Base-by-base conservation (phyloP, 257 asterid species). In the Petunia secreta region DNA sequence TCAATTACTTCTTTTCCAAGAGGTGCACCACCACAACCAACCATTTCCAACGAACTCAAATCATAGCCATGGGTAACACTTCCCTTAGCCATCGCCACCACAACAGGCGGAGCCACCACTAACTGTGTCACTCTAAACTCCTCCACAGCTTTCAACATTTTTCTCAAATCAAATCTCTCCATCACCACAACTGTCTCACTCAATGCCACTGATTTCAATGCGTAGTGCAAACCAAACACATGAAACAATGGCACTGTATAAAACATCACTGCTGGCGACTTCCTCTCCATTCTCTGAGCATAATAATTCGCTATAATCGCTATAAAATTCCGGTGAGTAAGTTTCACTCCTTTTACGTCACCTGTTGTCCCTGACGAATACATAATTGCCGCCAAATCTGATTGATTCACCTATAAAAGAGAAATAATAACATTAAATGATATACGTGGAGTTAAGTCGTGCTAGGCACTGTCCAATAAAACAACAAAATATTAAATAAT, bases 281-380 rank as follows among this genome's bases (percentile, higher is more conserved):
- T 4, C 83, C 87, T 80, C 81, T 54, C 85, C 16, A 16, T 48
- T 10, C 77, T 65, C 60, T 78, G 62, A 50, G 68, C 65, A 11
- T 84, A 78, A 60, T 25, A 59, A 63, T 50, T 59, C 11, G 90
- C 87, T 48, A 63, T 46, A 0, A 46, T n/a, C 1, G 90, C 85
- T 8, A 91, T 90, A 9, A 91, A 87, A 41, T 90, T 91, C 80
- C 88, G 83, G 67, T 89, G 93, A 80, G 88, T 85, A 34, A 90
- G 7, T 25, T 74, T 85, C 57, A 90, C 94, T 41, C 93, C 94
- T 59, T 91, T 91, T 76, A 84, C 87, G 39, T 55, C 75, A 66
- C 97, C 97, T 16, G 92, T 90, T n/a, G 94, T 91, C 48, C 97
- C 93, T 3, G 93, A 90, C 6, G 97, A 91, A 63, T 83, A 91